phyloP scores from a whole-genome alignment of 306 rosid species.

The Sicyos edulis region DNA sequence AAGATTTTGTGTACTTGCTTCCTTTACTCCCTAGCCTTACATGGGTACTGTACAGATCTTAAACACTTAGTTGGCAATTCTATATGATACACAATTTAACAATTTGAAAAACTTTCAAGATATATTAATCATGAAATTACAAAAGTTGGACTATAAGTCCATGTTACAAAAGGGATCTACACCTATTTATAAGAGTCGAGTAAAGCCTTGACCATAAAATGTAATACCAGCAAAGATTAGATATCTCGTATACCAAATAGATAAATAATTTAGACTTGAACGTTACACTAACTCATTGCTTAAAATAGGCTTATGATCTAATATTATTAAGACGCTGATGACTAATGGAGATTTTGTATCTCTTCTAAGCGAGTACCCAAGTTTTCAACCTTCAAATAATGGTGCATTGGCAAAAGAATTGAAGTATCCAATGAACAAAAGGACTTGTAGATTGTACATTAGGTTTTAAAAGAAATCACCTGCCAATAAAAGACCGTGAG shows the following conservation, averaged over 20 bases:
- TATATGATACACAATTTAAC: no score
- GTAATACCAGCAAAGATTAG: background rate
- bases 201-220: background rate
- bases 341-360: background rate
- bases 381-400: background rate
- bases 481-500: slow-evolving; percentile 94
- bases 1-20: no score
- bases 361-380: background rate
- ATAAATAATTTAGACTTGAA: background rate
- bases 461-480: slow-evolving; percentile 38
- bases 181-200: no score
- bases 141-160: no score
- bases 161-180: no score
- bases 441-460: background rate
- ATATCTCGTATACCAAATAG: background rate
- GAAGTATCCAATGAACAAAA: background rate
- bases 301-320: background rate
- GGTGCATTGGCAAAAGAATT: slow-evolving; percentile 6
- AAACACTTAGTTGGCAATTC: no score
- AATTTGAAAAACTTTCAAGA: no score
- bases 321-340: background rate
- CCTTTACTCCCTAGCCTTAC: no score
- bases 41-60: no score
- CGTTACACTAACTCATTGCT: background rate
- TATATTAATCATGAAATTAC: no score